Evolutionary conservation across 2,329 filamentous ascomycete genomes (phyloP), one percentile per base, ranked within the genome.

Genomic region (Dothidotthia symphoricarpi): DNA sequence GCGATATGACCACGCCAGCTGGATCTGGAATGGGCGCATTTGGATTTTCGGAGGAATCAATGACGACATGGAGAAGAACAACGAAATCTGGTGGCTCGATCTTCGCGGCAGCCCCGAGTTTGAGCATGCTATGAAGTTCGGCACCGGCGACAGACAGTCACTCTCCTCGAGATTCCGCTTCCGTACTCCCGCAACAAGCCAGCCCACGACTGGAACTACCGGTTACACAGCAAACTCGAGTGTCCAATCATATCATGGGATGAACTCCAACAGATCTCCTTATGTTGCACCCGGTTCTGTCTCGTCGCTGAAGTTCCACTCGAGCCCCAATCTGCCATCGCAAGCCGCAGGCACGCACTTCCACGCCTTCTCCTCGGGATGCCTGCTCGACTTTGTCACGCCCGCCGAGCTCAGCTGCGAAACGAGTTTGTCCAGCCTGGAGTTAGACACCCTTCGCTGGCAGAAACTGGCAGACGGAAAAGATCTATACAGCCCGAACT

Each of bases 31-130:
- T 38, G 90, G 93, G 47, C 82, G 88, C 28, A 83, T 98, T 24
- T 98, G 91, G 91, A 89, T 97, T 6, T 96, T 95, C 66, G 93
- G 93, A 26, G 93, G 93, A 2, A 76, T 98, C 33, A 93, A 88
- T 47, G 87, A 93, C 54, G 90, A 96, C 52, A 95, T 97, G 88
- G 90, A 97, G 70, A 91, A 95, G 57, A 88, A 86, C 45, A 91
- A 88, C 43, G 93, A 98, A 66, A 78, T 98, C 28, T 96, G 89
- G 86, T 98, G 93, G 90, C 75, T 98, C 28, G 93, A 98, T 68
- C 77, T 98, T 33, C 91, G 95, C 64, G 89, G 88, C 24, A 89
- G 81, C 43, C 89, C 90, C 1, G 87, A 89, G 31, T 90, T 95
- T 53, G 83, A 89, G 55, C 81, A 82, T 24, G 73, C 80, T 17